These are phyloP conservation scores for Teratosphaeria pseudoeucalypti DNA, from an alignment of 2,329 filamentous ascomycete genomes.

Conservation along the genomic window DNA sequence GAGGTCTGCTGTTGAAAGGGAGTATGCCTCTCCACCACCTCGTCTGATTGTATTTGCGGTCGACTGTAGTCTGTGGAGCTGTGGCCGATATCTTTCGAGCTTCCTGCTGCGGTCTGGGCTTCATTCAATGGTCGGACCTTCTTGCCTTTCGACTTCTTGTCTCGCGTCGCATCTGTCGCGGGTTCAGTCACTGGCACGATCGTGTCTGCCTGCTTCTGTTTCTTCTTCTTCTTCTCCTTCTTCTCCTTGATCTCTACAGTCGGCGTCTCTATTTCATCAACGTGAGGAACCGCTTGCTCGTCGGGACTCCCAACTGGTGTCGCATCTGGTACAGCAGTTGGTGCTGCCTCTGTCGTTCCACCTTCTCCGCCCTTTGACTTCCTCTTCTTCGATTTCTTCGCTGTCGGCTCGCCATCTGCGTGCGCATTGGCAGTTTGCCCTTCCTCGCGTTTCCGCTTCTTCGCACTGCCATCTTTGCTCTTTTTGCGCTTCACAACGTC, in stretches of 20 bases:
- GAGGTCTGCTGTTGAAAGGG: conserved; percentile 72
- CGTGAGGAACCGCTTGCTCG: not conserved
- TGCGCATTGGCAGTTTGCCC: not conserved
- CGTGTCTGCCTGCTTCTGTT: not conserved
- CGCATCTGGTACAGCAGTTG: not conserved
- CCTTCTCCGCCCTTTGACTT: conserved; percentile 1
- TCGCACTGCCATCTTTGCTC: conserved; percentile 29
- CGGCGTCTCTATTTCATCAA: not conserved
- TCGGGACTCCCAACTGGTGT: not conserved
- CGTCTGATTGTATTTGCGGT: not conserved
- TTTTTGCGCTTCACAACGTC: conserved; percentile 25
- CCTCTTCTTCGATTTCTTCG: conserved; percentile 13
- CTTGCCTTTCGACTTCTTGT: conserved; percentile 23
- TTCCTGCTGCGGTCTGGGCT: not conserved
- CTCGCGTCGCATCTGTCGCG: conserved; percentile 3
- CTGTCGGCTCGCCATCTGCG: conserved; percentile 1
- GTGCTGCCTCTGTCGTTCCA: not conserved
- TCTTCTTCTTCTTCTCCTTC: conserved; percentile 4
- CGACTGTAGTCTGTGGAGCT: not conserved
- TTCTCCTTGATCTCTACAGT: conserved; percentile 3
- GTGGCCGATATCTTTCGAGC: not conserved
- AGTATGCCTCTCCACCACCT: conserved; percentile 29
- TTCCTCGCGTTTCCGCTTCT: conserved; percentile 7
- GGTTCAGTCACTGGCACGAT: not conserved
- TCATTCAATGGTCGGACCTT: conserved; percentile 6